Evolutionary conservation across 768 basidiomycete species (phyloP), one percentile per base, ranked within the genome.

Genomic region (Exidia glandulosa): DNA sequence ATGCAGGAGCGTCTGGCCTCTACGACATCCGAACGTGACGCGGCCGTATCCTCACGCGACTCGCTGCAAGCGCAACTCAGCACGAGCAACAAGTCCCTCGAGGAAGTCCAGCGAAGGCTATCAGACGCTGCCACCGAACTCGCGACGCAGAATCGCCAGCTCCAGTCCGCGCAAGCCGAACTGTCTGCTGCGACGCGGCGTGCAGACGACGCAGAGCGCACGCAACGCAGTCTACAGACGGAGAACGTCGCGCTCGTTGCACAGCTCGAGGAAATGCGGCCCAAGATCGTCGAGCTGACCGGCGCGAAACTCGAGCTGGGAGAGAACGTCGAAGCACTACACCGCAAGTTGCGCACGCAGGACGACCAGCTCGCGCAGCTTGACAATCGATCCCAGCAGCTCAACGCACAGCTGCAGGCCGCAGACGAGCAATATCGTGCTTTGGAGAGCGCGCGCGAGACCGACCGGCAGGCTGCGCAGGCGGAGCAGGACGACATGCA

Each of bases 241-340:
- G 91, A 94, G 71, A 89, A 90, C 41, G 83, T 80, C n/a, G 79
- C 76, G 57, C 78, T 94, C 33, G 81, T 92, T 83, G 81, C 78
- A 31, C 84, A 87, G n/a, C 73, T 93, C 61, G 86, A 92, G 63
- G 89, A 92, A 71, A 86, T 92, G 83, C 81, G 87, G 32, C 82
- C 88, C 41, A 92, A 92, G 74, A 84, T 92, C 63, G 84, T 91
- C 25, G 85, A 90, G 68, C 76, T 94, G 58, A 90, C 87, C 2
- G 81, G 83, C 36, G 79, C 76, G 62, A 89, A 86, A 69, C 72
- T 88, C 14, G 81, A 87, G 61, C 77, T 89, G 9, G 76, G 77
- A 48, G 87, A 92, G 62, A 82, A 81, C 65, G 74, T 83, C 50
- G 82, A 81, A 63, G 69, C 71, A 59, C 70, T 90, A 59, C 77